phyloP scores from a whole-genome alignment of 78 protist species.

The Cyanophora paradoxa region DNA sequence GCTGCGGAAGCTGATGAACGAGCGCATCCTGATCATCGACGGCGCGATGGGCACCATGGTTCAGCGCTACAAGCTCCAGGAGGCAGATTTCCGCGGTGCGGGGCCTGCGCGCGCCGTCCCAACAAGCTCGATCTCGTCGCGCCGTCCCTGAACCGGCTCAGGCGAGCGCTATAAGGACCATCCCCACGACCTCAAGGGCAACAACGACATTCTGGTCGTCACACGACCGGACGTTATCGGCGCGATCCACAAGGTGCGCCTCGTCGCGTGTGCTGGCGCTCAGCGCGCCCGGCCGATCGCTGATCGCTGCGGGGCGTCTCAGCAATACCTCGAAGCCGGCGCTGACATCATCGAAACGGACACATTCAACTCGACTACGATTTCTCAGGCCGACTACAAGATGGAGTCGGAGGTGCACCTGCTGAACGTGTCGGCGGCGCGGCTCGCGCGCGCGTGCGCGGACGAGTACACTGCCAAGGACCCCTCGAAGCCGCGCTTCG shows the following conservation, averaged over 20 bases:
- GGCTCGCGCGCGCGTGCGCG: background rate
- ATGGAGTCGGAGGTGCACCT: conserved; percentile 56
- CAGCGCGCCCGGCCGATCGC: background rate
- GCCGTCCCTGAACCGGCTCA: too few relatives aligned
- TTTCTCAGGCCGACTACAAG: conserved; percentile 89
- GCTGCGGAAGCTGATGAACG: conserved; percentile 17
- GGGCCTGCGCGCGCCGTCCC: too few relatives aligned
- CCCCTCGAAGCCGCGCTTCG: conserved; percentile 57
- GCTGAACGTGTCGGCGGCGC: conserved; percentile 6
- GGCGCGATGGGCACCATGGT: conserved; percentile 98
- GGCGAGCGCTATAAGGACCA: conserved; percentile 62
- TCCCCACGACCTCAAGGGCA: conserved; percentile 86
- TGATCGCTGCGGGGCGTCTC: background rate
- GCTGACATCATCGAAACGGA: conserved; percentile 96
- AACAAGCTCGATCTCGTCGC: too few relatives aligned
- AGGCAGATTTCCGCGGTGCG: conserved; percentile 85
- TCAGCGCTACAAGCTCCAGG: conserved; percentile 75
- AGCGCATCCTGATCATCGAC: conserved; percentile 83
- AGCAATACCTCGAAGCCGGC: conserved; percentile 88
- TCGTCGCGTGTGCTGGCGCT: background rate
- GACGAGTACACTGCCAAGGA: background rate
- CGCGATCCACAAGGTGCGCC: conserved; percentile 16
- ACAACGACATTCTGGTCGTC: conserved; percentile 90
- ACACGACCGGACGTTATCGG: conserved; percentile 71
- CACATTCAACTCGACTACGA: conserved; percentile 83